Evolutionary conservation across 768 basidiomycete genomes (phyloP).

Genomic region (Trametes cingulata): DNA sequence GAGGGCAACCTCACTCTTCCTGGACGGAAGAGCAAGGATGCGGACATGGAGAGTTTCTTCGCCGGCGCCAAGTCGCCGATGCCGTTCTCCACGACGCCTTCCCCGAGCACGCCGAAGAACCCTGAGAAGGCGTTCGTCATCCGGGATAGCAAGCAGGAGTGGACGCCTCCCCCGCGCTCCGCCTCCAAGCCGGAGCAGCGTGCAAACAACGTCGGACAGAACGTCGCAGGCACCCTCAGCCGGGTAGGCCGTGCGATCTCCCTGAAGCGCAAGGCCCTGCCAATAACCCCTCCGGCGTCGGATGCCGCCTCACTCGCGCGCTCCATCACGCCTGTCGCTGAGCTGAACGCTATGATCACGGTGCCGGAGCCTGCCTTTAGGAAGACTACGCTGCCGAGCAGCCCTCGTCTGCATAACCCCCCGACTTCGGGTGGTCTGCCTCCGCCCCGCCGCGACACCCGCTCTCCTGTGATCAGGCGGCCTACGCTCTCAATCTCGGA

Average conservation of each 20-base stretch:
- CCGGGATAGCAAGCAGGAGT: slow-evolving; percentile 14
- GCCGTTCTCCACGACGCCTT: slow-evolving; percentile 19
- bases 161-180: slow-evolving; percentile 11
- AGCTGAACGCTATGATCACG: slow-evolving; percentile 25
- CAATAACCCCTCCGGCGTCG: background rate
- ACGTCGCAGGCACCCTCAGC: slow-evolving; percentile 12
- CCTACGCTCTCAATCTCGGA: slow-evolving; percentile 14
- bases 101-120: slow-evolving; percentile 17
- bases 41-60: slow-evolving; percentile 29
- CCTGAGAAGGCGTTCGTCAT: slow-evolving; percentile 17
- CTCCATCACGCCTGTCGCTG: slow-evolving; percentile 23
- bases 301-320: slow-evolving; percentile 13
- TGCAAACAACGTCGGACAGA: slow-evolving; percentile 2
- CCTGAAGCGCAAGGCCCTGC: slow-evolving; percentile 15
- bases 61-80: slow-evolving; percentile 24
- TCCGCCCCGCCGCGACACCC: slow-evolving; percentile 23
- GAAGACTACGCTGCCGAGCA: slow-evolving; percentile 15
- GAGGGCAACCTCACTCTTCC: slow-evolving; percentile 24
- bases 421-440: slow-evolving; percentile 14
- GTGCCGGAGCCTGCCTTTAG: slow-evolving; percentile 19
- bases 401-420: slow-evolving; percentile 7
- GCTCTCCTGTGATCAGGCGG: slow-evolving; percentile 23
- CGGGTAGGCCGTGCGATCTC: slow-evolving; percentile 22
- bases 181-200: slow-evolving; percentile 2
- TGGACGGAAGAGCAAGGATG: slow-evolving; percentile 7